These are phyloP conservation scores for Spathaspora sp. DNA, from an alignment of 1,139 yeast species.

Conservation along the genomic window DNA sequence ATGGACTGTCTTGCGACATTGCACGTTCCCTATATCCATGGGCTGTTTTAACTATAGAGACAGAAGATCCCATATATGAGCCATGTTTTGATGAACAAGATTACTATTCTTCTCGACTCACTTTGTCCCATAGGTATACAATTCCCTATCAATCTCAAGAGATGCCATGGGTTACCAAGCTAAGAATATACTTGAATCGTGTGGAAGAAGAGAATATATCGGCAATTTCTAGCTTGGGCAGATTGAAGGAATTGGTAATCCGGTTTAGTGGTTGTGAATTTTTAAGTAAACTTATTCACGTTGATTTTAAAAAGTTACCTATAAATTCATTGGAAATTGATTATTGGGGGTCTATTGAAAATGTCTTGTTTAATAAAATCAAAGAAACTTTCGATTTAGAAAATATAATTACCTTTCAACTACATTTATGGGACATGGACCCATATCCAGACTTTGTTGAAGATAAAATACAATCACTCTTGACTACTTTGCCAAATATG, in stretches of 20 bases:
- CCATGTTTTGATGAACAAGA: not conserved
- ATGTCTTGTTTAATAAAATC: too few species aligned
- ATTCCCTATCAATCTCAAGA: not conserved
- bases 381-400: too few species aligned
- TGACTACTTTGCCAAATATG: too few species aligned
- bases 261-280: not conserved
- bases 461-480: too few species aligned
- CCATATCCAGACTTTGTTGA: too few species aligned
- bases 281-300: not conserved
- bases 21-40: not conserved
- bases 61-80: not conserved
- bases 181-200: not conserved
- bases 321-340: not conserved
- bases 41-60: not conserved
- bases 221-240: not conserved
- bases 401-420: too few species aligned
- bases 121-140: not conserved
- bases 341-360: too few species aligned
- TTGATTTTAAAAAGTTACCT: not conserved
- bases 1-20: not conserved
- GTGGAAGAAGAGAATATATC: not conserved
- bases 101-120: not conserved
- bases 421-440: too few species aligned
- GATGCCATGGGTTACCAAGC: not conserved
- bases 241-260: not conserved